Evolutionary conservation across 306 rosid species (phyloP).

Genomic region (Crotalaria pallida): DNA sequence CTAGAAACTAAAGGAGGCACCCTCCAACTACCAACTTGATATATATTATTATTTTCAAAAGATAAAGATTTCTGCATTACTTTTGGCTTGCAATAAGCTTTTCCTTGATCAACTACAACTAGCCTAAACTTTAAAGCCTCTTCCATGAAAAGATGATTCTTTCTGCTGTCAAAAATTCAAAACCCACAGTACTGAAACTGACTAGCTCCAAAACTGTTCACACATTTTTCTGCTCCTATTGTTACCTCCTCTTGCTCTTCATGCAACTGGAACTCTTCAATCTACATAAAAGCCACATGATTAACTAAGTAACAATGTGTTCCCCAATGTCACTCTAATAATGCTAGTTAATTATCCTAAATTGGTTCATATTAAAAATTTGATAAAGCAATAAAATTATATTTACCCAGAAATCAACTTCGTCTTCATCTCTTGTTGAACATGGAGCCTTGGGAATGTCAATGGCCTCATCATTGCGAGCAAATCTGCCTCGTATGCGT

Average conservation of each 20-base stretch:
- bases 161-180: slow-evolving; percentile 8
- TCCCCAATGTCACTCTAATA: not conserved
- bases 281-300: slow-evolving; percentile 24
- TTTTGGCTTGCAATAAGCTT: slow-evolving; percentile 20
- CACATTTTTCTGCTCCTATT: slow-evolving; percentile 32
- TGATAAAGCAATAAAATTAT: not conserved
- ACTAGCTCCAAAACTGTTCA: slow-evolving; percentile 28
- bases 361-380: not conserved
- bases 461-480: slow-evolving; percentile 69
- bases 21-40: too few species aligned
- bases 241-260: slow-evolving; percentile 47
- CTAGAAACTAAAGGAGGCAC: too few species aligned
- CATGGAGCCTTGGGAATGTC: slow-evolving; percentile 56
- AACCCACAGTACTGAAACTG: slow-evolving; percentile 56
- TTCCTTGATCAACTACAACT: slow-evolving; percentile 13
- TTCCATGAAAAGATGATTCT: slow-evolving; percentile 6
- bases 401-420: slow-evolving; percentile 73
- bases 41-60: not conserved
- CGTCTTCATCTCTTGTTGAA: slow-evolving; percentile 61
- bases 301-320: not conserved
- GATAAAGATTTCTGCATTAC: not conserved
- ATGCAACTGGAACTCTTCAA: slow-evolving; percentile 46
- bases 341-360: not conserved
- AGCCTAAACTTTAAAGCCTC: slow-evolving; percentile 15
- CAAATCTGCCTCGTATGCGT: slow-evolving; percentile 93